Base-by-base conservation (phyloP, 352 stramenopile species). In the Phytophthora tubulina region DNA sequence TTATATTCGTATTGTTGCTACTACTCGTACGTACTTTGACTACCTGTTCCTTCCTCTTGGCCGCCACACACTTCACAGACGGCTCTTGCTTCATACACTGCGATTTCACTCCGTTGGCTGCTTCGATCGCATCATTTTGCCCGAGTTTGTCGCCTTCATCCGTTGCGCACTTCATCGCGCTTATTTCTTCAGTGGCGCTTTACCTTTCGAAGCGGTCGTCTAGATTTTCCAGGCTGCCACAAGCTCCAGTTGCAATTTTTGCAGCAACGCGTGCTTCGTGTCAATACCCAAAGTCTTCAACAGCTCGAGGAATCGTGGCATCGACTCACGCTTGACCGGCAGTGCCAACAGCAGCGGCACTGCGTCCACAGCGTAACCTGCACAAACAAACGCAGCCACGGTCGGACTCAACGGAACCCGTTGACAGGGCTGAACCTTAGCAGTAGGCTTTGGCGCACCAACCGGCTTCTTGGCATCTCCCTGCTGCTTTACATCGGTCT, bases 1-100 rank as follows among this genome's bases (percentile, higher is more conserved):
- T 59, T 67, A 72, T 59, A 73, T 70, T 59, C 62, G 53, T 64
- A 65, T 51, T 69, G 33, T 69, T 67, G 60, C 50, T 61, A 15
- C 61, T 75, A 75, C 63, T 70, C 36, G 62, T 76, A 76, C 69
- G 69, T 64, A 64, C 21, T 68, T 67, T 70, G 63, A 70, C 63
- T 73, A 62, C 53, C 59, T 72, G 56, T 44, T 42, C 42, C 46
- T 54, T 35, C 32, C 14, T 67, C 59, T 31, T 8, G 51, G 32
- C 46, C 39, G 59, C 45, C 45, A 59, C 33, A 21, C 44, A 42
- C 44, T 58, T 51, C 3, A 51, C 54, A n/a, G 35, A 45, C 57
- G 50, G 52, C 39, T 67, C 36, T 65, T 45, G 44, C 1, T 56
- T 63, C 63, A 69, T 72, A 72, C 21, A 27, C 50, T 73, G 42